Evolutionary conservation across 352 stramenopile species (phyloP).

Genomic region (Phytophthora megakarya): DNA sequence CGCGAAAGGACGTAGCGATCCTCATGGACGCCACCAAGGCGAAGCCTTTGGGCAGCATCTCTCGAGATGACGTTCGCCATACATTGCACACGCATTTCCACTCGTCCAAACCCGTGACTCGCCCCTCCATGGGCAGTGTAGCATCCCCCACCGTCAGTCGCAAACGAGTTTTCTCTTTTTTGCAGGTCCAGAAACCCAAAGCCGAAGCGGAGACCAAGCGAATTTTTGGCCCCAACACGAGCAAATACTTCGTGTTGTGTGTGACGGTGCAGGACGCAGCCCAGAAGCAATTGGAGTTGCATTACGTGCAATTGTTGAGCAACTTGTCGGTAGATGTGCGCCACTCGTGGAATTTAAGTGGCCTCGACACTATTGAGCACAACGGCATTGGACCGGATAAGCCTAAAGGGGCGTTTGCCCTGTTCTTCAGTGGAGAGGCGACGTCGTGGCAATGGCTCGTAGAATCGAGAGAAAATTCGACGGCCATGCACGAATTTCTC

Average conservation of each 20-base stretch:
- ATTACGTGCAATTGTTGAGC: conserved; percentile 71
- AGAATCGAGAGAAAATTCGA: conserved; percentile 50
- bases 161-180: conserved; percentile 60
- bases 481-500: conserved; percentile 75
- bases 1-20: conserved; percentile 28
- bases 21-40: conserved; percentile 35
- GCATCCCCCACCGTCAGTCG: conserved; percentile 13
- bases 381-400: conserved; percentile 56
- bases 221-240: conserved; percentile 45
- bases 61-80: conserved; percentile 64
- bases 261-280: conserved; percentile 56
- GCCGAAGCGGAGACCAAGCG: conserved; percentile 54
- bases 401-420: conserved; percentile 27
- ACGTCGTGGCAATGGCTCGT: conserved; percentile 64
- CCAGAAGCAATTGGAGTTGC: conserved; percentile 39
- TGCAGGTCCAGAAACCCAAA: conserved; percentile 75
- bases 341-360: conserved; percentile 61
- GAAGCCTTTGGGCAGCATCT: conserved; percentile 44
- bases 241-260: conserved; percentile 73
- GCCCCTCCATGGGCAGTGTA: conserved; percentile 8
- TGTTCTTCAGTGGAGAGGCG: conserved; percentile 46
- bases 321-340: conserved; percentile 70
- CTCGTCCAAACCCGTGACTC: conserved; percentile 35
- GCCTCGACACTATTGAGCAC: conserved; percentile 66
- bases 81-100: conserved; percentile 74